Evolutionary conservation across 441 rosid species (phyloP).

Genomic region (Metrosideros polymorpha): DNA sequence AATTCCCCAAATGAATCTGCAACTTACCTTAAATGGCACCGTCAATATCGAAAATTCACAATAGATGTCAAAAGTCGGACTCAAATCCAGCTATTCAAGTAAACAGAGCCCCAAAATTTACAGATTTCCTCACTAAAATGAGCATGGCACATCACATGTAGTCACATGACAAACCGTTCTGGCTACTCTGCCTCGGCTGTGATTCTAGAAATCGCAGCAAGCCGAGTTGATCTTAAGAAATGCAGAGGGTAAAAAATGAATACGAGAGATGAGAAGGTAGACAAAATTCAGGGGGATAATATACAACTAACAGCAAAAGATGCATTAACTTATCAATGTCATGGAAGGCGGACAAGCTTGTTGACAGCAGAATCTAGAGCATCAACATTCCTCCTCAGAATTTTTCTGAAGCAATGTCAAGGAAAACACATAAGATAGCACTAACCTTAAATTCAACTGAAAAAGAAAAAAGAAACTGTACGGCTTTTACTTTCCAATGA

Average conservation of each 20-base stretch:
- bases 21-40: neutral
- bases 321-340: slow-evolving; percentile 5
- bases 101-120: neutral
- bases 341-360: slow-evolving; percentile 51
- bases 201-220: neutral
- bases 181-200: neutral
- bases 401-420: slow-evolving; percentile 43
- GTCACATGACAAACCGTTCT: neutral
- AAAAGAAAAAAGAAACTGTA: too few relatives aligned
- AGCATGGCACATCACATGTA: neutral
- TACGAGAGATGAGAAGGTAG: neutral
- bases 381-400: slow-evolving; percentile 67
- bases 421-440: slow-evolving; percentile 4
- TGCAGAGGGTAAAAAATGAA: neutral
- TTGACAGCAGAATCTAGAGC: slow-evolving; percentile 62
- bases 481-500: neutral
- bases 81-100: neutral
- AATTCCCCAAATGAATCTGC: neutral
- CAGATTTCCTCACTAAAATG: neutral
- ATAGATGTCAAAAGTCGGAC: neutral
- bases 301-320: neutral
- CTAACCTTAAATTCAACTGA: neutral
- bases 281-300: neutral
- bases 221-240: neutral
- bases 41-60: neutral